phyloP scores from a whole-genome alignment of 2,329 filamentous ascomycete genomes.

The Sarocladiaceae sp. region DNA sequence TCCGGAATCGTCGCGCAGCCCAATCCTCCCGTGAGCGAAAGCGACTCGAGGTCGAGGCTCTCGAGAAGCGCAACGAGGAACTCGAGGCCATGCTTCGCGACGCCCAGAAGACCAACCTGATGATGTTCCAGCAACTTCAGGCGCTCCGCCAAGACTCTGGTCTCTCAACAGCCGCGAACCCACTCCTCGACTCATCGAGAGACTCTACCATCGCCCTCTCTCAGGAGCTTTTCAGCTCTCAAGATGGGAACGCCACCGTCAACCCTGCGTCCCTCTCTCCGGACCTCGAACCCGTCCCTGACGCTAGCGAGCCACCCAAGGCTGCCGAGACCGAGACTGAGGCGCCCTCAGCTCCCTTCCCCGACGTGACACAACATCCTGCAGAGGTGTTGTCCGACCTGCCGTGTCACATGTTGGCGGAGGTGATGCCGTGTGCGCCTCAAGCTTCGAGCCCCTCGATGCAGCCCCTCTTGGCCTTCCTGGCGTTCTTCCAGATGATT shows the following conservation, averaged over 20 bases:
- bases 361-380: constrained; percentile 99
- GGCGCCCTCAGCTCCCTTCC: constrained; percentile 39
- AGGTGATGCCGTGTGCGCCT: constrained; percentile 31
- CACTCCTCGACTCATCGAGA: constrained; percentile 35
- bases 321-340: constrained; percentile 18
- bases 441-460: constrained; percentile 18
- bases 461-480: constrained; percentile 35
- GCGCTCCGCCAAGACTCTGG: constrained; percentile 38
- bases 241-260: constrained; percentile 41
- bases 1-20: constrained; percentile 89
- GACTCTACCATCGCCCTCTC: constrained; percentile 51
- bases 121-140: constrained; percentile 6
- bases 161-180: constrained; percentile 28
- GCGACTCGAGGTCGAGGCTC: constrained; percentile 76
- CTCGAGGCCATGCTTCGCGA: constrained; percentile 58
- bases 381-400: constrained; percentile 99
- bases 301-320: constrained; percentile 19
- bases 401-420: constrained; percentile 97
- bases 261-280: constrained; percentile 58
- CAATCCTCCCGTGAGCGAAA: constrained; percentile 96
- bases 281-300: constrained; percentile 36
- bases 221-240: constrained; percentile 49
- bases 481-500: constrained; percentile 21
- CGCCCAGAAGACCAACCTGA: constrained; percentile 40
- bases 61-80: constrained; percentile 69